Conservation (phyloP, 768 basidiomycete species). For the Pisolithus tinctorius region DNA sequence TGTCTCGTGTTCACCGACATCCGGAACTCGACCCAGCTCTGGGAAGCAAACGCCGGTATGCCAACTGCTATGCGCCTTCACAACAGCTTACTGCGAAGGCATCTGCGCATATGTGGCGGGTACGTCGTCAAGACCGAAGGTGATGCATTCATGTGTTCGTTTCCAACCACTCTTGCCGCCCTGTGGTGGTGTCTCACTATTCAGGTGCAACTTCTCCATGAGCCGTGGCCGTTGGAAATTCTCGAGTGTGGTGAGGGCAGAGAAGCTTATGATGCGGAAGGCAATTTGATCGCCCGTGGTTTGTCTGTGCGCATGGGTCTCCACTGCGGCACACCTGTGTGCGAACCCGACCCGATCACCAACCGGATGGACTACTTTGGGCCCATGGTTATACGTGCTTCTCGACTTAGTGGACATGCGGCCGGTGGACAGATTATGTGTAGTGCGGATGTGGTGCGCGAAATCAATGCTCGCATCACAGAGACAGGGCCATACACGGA, state of each 20-base stretch:
- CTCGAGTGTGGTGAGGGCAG: conserved; percentile 89
- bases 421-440: conserved; percentile 93
- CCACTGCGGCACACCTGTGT: conserved; percentile 85
- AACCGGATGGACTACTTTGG: conserved; percentile 98
- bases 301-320: conserved; percentile 97
- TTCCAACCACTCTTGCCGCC: conserved; percentile 81
- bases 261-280: conserved; percentile 60
- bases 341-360: conserved; percentile 87
- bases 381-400: conserved; percentile 90
- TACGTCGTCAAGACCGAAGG: conserved; percentile 99
- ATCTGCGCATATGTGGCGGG: conserved; percentile 84
- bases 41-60: conserved; percentile 97
- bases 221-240: conserved; percentile 90
- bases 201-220: conserved; percentile 73
- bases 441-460: conserved; percentile 79
- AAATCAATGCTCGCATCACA: conserved; percentile 59
- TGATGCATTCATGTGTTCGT: conserved; percentile 98
- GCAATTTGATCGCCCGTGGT: conserved; percentile 72
- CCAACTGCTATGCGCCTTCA: conserved; percentile 87
- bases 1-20: conserved; percentile 98
- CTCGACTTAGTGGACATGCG: conserved; percentile 76
- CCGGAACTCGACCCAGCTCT: conserved; percentile 90
- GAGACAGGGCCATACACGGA: conserved; percentile 53
- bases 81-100: conserved; percentile 78
- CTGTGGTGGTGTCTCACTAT: conserved; percentile 87